A percentile compares a stretch with the other conserved stretches of the same genome.
Evolutionary conservation across 495 filamentous ascomycete genomes (phyloP).

Genomic region (Penicillium desertorum): DNA sequence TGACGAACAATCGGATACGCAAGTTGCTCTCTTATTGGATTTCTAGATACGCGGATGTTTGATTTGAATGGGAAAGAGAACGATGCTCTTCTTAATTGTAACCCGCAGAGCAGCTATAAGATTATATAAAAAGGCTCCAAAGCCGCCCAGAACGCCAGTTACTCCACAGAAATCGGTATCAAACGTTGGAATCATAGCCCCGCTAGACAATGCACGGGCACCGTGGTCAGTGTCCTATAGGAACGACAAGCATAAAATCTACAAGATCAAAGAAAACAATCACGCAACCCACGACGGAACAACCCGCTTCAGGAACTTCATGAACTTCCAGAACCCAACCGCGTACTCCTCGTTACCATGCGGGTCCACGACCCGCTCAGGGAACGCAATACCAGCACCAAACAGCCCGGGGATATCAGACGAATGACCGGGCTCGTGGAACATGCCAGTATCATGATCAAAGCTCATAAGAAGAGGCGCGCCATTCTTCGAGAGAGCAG

Average conservation of each 20-base stretch:
- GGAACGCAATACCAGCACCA: slow-evolving; percentile 62
- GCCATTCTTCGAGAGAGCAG: slow-evolving; percentile 38
- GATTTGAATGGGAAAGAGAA: neutral
- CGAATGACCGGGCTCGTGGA: slow-evolving; percentile 38
- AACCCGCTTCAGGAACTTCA: slow-evolving; percentile 58
- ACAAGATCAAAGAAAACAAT: neutral
- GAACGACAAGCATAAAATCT: neutral
- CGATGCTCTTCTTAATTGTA: neutral
- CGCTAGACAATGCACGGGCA: slow-evolving; percentile 2
- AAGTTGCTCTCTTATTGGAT: neutral
- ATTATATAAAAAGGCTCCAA: neutral
- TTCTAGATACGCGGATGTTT: too few species aligned
- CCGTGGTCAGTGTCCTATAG: neutral
- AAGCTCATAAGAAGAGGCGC: slow-evolving; percentile 41
- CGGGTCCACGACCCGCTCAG: slow-evolving; percentile 59
- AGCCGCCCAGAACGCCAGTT: slow-evolving; percentile 1
- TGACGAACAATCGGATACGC: neutral
- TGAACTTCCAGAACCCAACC: slow-evolving; percentile 64
- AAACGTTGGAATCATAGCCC: slow-evolving; percentile 2
- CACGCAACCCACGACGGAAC: slow-evolving; percentile 42
- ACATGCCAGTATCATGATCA: slow-evolving; percentile 51
- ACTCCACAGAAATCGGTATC: slow-evolving; percentile 2
- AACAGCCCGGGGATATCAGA: slow-evolving; percentile 49
- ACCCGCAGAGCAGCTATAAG: neutral
- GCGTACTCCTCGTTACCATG: slow-evolving; percentile 60